phyloP scores from a whole-genome alignment of 176 grass and related monocot genomes.

The Aegilops umbellulata region DNA sequence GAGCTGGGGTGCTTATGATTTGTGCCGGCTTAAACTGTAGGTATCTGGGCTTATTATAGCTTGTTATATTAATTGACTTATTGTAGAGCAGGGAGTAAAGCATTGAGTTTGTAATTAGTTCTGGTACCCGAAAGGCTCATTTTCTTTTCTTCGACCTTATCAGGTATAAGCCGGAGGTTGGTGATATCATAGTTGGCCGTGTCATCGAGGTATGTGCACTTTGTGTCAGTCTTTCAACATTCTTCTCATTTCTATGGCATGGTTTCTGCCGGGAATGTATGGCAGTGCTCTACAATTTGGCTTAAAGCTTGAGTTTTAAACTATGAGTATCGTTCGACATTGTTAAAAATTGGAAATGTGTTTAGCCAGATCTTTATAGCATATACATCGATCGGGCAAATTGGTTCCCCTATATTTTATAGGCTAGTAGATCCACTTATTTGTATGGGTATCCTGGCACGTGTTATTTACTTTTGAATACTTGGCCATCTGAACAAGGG shows the following conservation, averaged over 20 bases:
- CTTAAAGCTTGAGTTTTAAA: neutral
- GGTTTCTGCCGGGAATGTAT: neutral
- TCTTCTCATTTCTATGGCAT: neutral
- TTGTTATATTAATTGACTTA: neutral
- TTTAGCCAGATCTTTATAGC: neutral
- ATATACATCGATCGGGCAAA: neutral
- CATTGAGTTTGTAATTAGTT: neutral
- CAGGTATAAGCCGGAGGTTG: constrained; percentile 95
- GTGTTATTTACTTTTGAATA: neutral
- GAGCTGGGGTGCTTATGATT: neutral
- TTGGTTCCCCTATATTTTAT: neutral
- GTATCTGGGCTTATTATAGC: neutral
- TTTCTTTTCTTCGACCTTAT: constrained; percentile 11
- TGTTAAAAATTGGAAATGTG: neutral
- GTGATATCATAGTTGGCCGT: constrained; percentile 98
- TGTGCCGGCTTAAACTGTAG: neutral
- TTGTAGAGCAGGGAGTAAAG: neutral
- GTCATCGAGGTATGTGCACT: constrained; percentile 70
- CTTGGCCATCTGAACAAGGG: neutral
- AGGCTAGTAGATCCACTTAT: neutral
- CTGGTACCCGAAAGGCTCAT: neutral
- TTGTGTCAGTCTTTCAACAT: neutral
- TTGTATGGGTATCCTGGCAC: neutral
- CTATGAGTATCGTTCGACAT: neutral
- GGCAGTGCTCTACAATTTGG: neutral